Conservation (phyloP, 2,329 filamentous ascomycete genomes). For the Phialophora expanda region DNA sequence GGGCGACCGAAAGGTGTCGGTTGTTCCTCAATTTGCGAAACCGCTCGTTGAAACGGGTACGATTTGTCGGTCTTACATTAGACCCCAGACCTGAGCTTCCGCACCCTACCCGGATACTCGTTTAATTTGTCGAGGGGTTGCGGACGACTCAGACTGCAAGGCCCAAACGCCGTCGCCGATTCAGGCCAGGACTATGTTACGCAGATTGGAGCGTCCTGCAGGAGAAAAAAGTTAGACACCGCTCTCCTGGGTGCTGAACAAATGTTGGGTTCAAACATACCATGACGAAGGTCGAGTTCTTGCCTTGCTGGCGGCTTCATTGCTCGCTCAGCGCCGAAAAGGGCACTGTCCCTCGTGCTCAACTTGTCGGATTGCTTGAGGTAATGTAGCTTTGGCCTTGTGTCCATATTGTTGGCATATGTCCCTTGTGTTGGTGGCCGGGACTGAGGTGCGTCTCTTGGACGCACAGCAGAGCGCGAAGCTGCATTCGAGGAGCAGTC, state of each 20-base stretch:
- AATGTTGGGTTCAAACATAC: constrained; percentile 28
- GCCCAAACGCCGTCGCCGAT: constrained; percentile 28
- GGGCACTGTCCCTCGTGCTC: constrained; percentile 12
- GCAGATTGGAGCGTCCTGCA: constrained; percentile 38
- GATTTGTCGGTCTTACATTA: constrained; percentile 29
- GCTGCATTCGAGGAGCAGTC: constrained; percentile 33
- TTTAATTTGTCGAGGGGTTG: neutral
- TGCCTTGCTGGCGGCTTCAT: constrained; percentile 37
- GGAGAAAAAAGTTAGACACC: constrained; percentile 6
- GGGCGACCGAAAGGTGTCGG: neutral
- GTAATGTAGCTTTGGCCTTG: constrained; percentile 17
- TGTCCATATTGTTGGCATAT: constrained; percentile 6
- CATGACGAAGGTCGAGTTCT: constrained; percentile 37
- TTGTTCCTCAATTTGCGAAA: neutral
- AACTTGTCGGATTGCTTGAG: constrained; percentile 21
- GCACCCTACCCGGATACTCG: neutral
- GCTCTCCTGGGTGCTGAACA: neutral
- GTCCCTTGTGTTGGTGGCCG: constrained; percentile 13
- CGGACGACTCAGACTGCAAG: constrained; percentile 2
- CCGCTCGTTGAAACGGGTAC: neutral
- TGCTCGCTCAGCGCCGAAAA: constrained; percentile 31
- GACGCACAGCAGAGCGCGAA: constrained; percentile 42
- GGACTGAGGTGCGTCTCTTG: constrained; percentile 33
- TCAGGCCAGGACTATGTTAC: constrained; percentile 38
- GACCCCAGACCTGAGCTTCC: neutral